Percentiles rank a stretch among this genome's conserved stretches.
Conservation (phyloP, 2,329 filamentous ascomycete genomes). For the Aaosphaeria pasadenensis region DNA sequence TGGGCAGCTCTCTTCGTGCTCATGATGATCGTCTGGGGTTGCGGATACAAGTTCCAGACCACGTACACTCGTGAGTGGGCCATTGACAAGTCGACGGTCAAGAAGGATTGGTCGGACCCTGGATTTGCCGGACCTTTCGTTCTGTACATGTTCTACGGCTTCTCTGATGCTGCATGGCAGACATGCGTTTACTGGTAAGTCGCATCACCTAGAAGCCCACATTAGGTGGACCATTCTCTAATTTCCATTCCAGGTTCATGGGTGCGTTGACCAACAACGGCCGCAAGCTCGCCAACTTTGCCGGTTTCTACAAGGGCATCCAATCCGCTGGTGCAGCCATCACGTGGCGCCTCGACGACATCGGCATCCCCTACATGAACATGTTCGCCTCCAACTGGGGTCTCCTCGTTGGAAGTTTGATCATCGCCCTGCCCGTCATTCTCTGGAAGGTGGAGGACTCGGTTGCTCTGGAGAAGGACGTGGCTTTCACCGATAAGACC, state of each 20-base stretch:
- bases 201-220: no score
- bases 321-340: conserved; percentile 83
- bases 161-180: conserved; percentile 89
- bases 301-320: conserved; percentile 86
- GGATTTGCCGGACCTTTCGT: conserved; percentile 79
- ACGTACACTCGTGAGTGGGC: conserved; percentile 49
- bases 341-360: conserved; percentile 67
- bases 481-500: conserved; percentile 83
- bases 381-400: conserved; percentile 77
- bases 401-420: conserved; percentile 67
- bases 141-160: conserved; percentile 85
- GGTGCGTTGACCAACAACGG: conserved; percentile 89
- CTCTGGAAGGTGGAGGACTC: conserved; percentile 76
- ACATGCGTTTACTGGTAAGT: conserved; percentile 80
- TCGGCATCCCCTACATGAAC: conserved; percentile 59
- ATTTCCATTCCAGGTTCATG: conserved; percentile 65
- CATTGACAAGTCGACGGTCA: conserved; percentile 20
- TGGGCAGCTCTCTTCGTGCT: conserved; percentile 62
- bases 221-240: background rate
- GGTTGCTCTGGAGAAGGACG: conserved; percentile 76
- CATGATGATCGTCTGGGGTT: conserved; percentile 79
- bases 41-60: conserved; percentile 74
- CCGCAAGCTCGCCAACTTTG: conserved; percentile 87
- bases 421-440: conserved; percentile 78
- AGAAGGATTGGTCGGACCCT: conserved; percentile 63